Evolutionary conservation across 257 asterid species (phyloP).

Genomic region (Petrea volubilis): DNA sequence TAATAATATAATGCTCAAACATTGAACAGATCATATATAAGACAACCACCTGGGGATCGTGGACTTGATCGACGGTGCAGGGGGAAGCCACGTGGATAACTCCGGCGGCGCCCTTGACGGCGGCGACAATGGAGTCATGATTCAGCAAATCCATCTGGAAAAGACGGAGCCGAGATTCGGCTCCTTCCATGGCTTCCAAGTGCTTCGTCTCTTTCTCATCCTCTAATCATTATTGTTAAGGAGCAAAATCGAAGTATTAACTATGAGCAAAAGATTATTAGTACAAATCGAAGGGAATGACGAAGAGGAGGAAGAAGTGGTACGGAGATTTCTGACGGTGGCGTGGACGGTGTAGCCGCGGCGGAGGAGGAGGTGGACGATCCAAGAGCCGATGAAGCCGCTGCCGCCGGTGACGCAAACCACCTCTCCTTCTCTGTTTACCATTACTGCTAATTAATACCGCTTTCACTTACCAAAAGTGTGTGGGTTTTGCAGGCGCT

Average conservation of each 20-base stretch:
- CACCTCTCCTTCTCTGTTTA: constrained; percentile 41
- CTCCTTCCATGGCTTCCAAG: constrained; percentile 66
- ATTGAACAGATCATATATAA: background rate
- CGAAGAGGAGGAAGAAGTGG: background rate
- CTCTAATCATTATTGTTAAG: constrained; percentile 39
- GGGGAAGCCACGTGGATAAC: constrained; percentile 86
- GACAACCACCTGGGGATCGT: constrained; percentile 65
- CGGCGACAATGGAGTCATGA: constrained; percentile 61
- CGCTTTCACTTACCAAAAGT: background rate
- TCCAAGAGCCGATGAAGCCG: constrained; percentile 80
- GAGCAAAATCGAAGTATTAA: background rate
- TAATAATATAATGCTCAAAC: background rate
- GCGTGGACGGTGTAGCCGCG: constrained; percentile 93
- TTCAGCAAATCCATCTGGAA: constrained; percentile 71
- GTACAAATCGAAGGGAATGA: background rate
- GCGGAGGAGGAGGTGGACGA: constrained; percentile 69
- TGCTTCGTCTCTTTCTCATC: constrained; percentile 83
- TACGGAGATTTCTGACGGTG: constrained; percentile 76
- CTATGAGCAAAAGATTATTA: background rate
- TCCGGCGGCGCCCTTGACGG: constrained; percentile 60
- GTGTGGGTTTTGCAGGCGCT: background rate
- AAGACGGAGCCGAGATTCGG: constrained; percentile 66
- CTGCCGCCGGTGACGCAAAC: constrained; percentile 91
- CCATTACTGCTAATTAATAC: constrained; percentile 25
- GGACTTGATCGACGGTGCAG: constrained; percentile 55